Conservation (phyloP, 306 rosid species). For the Prunus davidiana region DNA sequence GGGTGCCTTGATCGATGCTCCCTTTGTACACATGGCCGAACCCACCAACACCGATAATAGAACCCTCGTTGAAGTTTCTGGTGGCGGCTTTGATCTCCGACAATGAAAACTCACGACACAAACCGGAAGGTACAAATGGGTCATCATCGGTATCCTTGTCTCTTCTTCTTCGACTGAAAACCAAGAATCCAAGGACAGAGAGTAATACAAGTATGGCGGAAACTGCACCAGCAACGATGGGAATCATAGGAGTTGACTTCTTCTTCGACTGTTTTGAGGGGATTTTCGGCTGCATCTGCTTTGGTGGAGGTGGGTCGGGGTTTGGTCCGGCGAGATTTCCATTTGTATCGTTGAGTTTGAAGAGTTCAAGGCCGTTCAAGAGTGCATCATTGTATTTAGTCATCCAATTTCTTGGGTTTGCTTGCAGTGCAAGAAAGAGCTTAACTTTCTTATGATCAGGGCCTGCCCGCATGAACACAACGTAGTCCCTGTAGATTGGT, state of each 20-base stretch:
- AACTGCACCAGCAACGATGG: constrained; percentile 5
- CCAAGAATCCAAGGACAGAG: not conserved
- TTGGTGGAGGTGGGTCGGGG: constrained; percentile 18
- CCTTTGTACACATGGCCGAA: constrained; percentile 47
- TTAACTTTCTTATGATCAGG: constrained; percentile 1
- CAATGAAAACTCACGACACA: constrained; percentile 28
- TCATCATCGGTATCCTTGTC: not conserved
- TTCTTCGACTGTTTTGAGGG: too few relatives aligned
- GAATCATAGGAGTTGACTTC: not conserved
- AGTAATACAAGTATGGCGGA: not conserved
- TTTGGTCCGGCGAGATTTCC: constrained; percentile 35
- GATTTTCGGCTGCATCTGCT: too few relatives aligned
- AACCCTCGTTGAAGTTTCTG: constrained; percentile 11
- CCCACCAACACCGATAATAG: constrained; percentile 33
- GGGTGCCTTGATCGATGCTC: not conserved
- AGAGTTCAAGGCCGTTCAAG: constrained; percentile 48
- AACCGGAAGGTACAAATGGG: constrained; percentile 8
- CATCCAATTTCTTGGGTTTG: not conserved
- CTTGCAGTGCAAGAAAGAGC: constrained; percentile 23
- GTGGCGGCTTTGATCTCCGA: constrained; percentile 37
- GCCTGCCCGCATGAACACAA: rapidly evolving
- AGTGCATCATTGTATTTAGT: not conserved
- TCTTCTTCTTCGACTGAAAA: not conserved
- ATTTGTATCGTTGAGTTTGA: constrained; percentile 17
- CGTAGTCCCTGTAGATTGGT: constrained; percentile 28